Conservation (phyloP, 2,329 filamentous ascomycete species). For the Aspergillus sergii region DNA sequence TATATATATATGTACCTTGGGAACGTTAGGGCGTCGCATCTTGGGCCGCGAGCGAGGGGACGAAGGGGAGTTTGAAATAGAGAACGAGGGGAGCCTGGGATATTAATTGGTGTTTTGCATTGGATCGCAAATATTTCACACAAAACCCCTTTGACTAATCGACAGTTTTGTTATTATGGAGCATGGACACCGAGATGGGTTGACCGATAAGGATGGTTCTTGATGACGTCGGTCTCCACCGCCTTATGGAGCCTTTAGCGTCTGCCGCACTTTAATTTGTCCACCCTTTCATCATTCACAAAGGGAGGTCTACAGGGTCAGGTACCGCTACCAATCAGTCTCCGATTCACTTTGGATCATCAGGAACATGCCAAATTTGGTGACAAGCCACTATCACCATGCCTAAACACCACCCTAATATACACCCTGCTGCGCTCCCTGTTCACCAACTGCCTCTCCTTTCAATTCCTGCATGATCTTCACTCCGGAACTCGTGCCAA, state of each 20-base stretch:
- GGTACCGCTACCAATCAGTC: background rate
- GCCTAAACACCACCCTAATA: background rate
- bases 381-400: background rate
- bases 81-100: background rate
- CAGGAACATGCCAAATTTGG: background rate
- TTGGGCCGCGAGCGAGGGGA: background rate
- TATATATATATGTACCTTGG: conserved; percentile 7
- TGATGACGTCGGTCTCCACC: conserved; percentile 17
- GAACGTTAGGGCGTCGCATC: conserved; percentile 13
- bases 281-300: background rate
- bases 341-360: background rate
- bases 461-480: conserved; percentile 54
- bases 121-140: conserved; percentile 1
- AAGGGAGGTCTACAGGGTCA: background rate
- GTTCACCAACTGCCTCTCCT: conserved; percentile 17
- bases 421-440: background rate
- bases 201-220: conserved; percentile 10
- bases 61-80: background rate
- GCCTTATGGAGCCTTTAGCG: background rate
- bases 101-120: background rate
- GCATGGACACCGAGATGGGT: background rate
- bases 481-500: conserved; percentile 60
- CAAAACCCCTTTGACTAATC: background rate
- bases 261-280: conserved; percentile 5
- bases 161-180: background rate